These are phyloP conservation scores for Monascus ruber DNA, from an alignment of 2,329 filamentous ascomycete genomes.

Conservation along the genomic window DNA sequence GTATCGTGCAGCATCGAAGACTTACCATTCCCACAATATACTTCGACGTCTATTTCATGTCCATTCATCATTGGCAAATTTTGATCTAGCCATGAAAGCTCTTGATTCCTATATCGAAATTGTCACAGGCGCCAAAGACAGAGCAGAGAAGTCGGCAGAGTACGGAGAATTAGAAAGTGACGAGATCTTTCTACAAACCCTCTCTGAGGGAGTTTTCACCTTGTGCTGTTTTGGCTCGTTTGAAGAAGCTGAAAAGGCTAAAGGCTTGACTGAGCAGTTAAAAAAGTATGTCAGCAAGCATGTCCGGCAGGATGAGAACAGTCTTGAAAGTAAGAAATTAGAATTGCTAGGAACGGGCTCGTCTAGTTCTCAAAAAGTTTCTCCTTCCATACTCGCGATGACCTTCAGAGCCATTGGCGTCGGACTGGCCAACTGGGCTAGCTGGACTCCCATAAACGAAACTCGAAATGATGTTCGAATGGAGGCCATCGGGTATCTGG, in stretches of 20 bases:
- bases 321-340: conserved; percentile 12
- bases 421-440: conserved; percentile 77
- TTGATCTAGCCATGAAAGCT: conserved; percentile 80
- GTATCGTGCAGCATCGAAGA: conserved; percentile 83
- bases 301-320: conserved; percentile 18
- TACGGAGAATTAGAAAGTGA: conserved; percentile 67
- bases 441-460: conserved; percentile 64
- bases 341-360: conserved; percentile 7
- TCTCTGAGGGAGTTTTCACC: conserved; percentile 67
- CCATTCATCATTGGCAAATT: conserved; percentile 79
- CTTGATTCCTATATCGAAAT: conserved; percentile 89
- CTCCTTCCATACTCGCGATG: conserved; percentile 52
- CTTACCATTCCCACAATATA: conserved; percentile 87
- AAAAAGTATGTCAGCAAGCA: conserved; percentile 62
- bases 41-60: conserved; percentile 77
- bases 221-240: conserved; percentile 71
- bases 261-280: conserved; percentile 57
- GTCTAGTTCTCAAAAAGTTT: conserved; percentile 29
- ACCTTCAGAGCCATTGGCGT: conserved; percentile 79
- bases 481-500: conserved; percentile 65
- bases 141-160: conserved; percentile 58
- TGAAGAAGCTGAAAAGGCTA: conserved; percentile 67
- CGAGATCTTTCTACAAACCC: conserved; percentile 62
- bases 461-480: conserved; percentile 61
- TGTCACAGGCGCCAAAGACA: conserved; percentile 70